Evolutionary conservation across 306 rosid genomes (phyloP).

Genomic region (Trifolium dubium): DNA sequence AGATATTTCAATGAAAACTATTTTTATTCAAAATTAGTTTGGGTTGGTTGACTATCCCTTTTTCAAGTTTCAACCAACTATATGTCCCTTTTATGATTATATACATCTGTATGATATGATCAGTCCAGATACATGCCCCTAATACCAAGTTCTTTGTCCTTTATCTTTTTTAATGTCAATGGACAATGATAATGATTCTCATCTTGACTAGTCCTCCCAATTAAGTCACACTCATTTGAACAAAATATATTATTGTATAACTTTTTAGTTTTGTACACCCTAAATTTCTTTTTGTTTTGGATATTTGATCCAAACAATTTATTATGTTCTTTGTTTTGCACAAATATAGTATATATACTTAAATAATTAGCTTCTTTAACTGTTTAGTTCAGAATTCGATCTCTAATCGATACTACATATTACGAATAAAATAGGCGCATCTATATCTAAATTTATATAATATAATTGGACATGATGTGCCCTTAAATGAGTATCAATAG

Average conservation of each 20-base stretch:
- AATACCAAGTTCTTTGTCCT: too few relatives aligned
- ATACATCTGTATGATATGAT: background rate
- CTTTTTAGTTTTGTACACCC: too few relatives aligned
- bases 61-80: conserved; percentile 32
- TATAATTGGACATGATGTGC: background rate
- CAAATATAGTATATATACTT: too few relatives aligned
- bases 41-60: background rate
- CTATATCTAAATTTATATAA: too few relatives aligned
- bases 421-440: too few relatives aligned
- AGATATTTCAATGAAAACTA: conserved; percentile 3
- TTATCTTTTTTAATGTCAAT: background rate
- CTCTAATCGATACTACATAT: too few relatives aligned
- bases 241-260: too few relatives aligned
- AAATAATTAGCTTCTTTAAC: too few relatives aligned
- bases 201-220: conserved; percentile 28
- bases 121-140: conserved; percentile 32
- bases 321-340: background rate
- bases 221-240: conserved; percentile 8
- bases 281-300: too few relatives aligned
- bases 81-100: background rate
- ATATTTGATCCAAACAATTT: too few relatives aligned
- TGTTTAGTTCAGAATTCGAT: too few relatives aligned
- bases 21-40: background rate
- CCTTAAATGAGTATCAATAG: background rate
- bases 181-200: conserved; percentile 1